Evolutionary conservation across 1,284 basidiomycete genomes (phyloP), one percentile per base, ranked within the genome.

Genomic region (Microbotryomycetes sp.): DNA sequence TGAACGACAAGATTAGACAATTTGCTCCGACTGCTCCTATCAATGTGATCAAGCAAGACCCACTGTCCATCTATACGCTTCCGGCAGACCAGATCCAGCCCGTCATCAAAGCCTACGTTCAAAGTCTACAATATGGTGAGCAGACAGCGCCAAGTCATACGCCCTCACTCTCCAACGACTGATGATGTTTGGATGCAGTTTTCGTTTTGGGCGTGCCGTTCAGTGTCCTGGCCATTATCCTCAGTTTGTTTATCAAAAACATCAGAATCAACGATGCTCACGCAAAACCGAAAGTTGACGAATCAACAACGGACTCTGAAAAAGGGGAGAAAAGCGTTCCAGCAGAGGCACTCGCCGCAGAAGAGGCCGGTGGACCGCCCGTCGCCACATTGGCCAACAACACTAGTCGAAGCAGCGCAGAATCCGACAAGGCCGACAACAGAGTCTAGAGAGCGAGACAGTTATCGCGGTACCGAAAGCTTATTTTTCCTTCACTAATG

Each of bases 261-360:
- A 55, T 64, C 54, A 41, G 52, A 35, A 68, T 68, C 56, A 59
- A 57, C n/a, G n/a, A n/a, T n/a, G n/a, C n/a, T n/a, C n/a, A n/a
- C n/a, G n/a, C n/a, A n/a, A n/a, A n/a, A n/a, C n/a, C n/a, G n/a
- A n/a, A n/a, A n/a, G n/a, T n/a, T n/a, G n/a, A n/a, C n/a, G n/a
- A n/a, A n/a, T n/a, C n/a, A n/a, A n/a, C n/a, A n/a, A n/a, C n/a
- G n/a, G n/a, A n/a, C n/a, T n/a, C n/a, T n/a, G n/a, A n/a, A n/a
- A n/a, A n/a, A n/a, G n/a, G n/a, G n/a, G n/a, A n/a, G n/a, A n/a
- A n/a, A n/a, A n/a, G n/a, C n/a, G n/a, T n/a, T n/a, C n/a, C n/a
- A n/a, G n/a, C n/a, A n/a, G n/a, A n/a, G n/a, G n/a, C n/a, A n/a
- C n/a, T n/a, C n/a, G n/a, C n/a, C n/a, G n/a, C n/a, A n/a, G n/a